These are phyloP conservation scores for Gyrodon lividus DNA, from an alignment of 768 basidiomycete genomes.

Conservation along the genomic window DNA sequence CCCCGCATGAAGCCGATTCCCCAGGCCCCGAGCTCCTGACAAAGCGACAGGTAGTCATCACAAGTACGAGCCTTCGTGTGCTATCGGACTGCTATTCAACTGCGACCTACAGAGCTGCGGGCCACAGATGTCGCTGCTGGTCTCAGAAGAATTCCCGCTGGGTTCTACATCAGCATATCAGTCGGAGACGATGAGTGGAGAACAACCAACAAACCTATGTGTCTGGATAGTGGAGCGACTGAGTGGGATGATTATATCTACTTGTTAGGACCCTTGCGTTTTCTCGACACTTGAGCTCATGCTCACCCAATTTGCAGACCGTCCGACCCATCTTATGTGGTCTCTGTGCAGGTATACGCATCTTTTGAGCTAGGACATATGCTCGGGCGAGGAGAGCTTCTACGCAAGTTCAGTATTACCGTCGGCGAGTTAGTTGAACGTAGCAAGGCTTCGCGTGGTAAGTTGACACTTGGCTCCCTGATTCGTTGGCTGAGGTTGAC, in stretches of 20 bases:
- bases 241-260: slow-evolving; percentile 1
- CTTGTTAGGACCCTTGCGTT: background rate
- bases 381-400: slow-evolving; percentile 1
- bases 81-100: background rate
- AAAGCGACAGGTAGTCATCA: background rate
- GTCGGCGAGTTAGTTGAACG: background rate
- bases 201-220: background rate
- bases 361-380: slow-evolving; percentile 1
- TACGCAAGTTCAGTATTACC: background rate
- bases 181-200: background rate
- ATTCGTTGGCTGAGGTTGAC: background rate
- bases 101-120: slow-evolving; percentile 2
- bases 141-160: slow-evolving; percentile 6
- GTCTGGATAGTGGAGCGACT: background rate
- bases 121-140: slow-evolving; percentile 4
- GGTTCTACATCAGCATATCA: slow-evolving; percentile 5
- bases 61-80: background rate
- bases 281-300: background rate
- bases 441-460: background rate
- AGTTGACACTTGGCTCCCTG: background rate
- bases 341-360: background rate
- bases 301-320: background rate
- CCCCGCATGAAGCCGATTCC: no score
- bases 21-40: no score
- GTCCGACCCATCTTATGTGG: background rate